These are phyloP conservation scores for Chrysanthemum seticuspe DNA, from an alignment of 129 eudicot genomes.

Conservation along the genomic window DNA sequence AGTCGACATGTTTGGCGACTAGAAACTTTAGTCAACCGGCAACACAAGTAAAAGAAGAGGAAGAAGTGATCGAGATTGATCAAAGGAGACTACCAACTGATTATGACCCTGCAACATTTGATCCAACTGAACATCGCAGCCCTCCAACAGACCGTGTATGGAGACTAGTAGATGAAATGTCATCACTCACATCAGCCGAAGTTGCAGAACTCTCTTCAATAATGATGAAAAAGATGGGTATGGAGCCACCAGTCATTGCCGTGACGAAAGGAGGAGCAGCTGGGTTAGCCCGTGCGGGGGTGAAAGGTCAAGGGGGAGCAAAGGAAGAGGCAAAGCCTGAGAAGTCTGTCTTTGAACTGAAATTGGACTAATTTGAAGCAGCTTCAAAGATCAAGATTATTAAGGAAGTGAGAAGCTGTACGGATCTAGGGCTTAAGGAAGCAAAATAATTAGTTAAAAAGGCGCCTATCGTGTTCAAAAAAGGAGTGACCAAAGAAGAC, in stretches of 20 bases:
- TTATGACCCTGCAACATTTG: slow-evolving; percentile 82
- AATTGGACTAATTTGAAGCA: slow-evolving; percentile 73
- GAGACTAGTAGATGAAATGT: slow-evolving; percentile 87
- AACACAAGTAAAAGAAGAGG: slow-evolving; percentile 47
- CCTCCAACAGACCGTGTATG: slow-evolving; percentile 90
- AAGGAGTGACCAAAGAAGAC: slow-evolving; percentile 80
- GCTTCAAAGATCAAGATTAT: slow-evolving; percentile 43
- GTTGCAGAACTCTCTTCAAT: too few species aligned
- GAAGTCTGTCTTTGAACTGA: slow-evolving; percentile 75
- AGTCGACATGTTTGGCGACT: slow-evolving; percentile 22
- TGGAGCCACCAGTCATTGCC: slow-evolving; percentile 17
- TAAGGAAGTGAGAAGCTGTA: slow-evolving; percentile 51
- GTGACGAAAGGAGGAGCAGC: too few species aligned
- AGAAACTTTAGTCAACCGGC: slow-evolving; percentile 65
- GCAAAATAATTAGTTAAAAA: slow-evolving; percentile 89
- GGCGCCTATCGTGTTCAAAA: slow-evolving; percentile 65
- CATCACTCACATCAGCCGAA: slow-evolving; percentile 26
- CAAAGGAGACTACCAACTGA: slow-evolving; percentile 88
- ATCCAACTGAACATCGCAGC: slow-evolving; percentile 77
- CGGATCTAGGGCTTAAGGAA: slow-evolving; percentile 84
- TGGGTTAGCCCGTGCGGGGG: slow-evolving; percentile 4
- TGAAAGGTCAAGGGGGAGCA: slow-evolving; percentile 34
- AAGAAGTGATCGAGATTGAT: slow-evolving; percentile 74
- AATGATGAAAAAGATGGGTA: too few species aligned
- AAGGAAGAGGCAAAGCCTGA: slow-evolving; percentile 62